Evolutionary conservation across 305 asterid species (phyloP).

Genomic region (Andrographis paniculata): DNA sequence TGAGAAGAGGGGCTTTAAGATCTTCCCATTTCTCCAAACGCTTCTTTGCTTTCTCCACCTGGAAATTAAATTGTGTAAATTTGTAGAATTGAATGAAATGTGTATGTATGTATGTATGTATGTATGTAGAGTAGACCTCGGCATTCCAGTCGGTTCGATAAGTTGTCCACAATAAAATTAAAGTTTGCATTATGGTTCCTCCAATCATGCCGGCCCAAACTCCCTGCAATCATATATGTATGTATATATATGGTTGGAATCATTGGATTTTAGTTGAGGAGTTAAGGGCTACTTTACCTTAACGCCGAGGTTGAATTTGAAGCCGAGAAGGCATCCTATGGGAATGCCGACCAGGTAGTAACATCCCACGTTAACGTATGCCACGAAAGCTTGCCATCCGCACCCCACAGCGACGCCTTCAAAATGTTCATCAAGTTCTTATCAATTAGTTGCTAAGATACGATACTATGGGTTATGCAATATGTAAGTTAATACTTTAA

Average conservation of each 20-base stretch:
- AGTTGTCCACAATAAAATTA: constrained; percentile 67
- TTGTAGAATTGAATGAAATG: not conserved
- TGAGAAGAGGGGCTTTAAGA: constrained; percentile 36
- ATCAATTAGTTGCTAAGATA: too few species aligned
- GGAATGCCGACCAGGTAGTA: constrained; percentile 50
- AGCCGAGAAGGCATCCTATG: constrained; percentile 43
- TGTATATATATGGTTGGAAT: too few species aligned
- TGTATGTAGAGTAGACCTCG: constrained; percentile 39
- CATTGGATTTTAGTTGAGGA: too few species aligned
- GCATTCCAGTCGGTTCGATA: constrained; percentile 57
- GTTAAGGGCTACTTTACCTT: too few species aligned
- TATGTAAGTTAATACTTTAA: too few species aligned
- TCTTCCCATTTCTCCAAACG: constrained; percentile 62
- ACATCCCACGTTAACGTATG: constrained; percentile 43
- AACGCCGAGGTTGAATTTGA: constrained; percentile 33
- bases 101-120: too few species aligned
- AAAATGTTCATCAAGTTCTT: too few species aligned
- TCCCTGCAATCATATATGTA: constrained; percentile 39
- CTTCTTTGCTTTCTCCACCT: constrained; percentile 66
- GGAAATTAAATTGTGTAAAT: constrained; percentile 1
- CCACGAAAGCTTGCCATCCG: constrained; percentile 60
- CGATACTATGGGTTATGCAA: too few species aligned
- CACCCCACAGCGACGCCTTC: constrained; percentile 59
- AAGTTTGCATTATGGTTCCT: constrained; percentile 77
- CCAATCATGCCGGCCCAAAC: constrained; percentile 92